Evolutionary conservation across 768 basidiomycete species (phyloP), one percentile per base, ranked within the genome.

Genomic region (Macrolepiota dolichaula): DNA sequence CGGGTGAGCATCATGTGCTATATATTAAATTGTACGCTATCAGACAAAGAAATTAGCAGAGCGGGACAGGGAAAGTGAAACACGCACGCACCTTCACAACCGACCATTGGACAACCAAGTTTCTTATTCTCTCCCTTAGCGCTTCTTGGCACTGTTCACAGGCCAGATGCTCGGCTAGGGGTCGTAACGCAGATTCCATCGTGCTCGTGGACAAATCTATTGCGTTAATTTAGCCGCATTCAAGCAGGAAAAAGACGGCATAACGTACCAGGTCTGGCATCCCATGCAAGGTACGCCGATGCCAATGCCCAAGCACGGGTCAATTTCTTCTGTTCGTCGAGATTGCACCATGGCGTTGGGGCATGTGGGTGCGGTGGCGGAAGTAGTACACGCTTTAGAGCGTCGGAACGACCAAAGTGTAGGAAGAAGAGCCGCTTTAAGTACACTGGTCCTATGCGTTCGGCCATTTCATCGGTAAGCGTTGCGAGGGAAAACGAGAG

Each of bases 281-380:
- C 91, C 91, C 91, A 92, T 10, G 88, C 88, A 6, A 93, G 81
- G 73, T 92, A 92, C 11, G 91, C 91, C 1, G 87, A 85, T 24
- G 91, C 91, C 35, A 93, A 74, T 13, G 91, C 89, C 91, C 91
- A 93, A 4, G 91, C 91, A 49, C 91, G 76, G 11, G 88, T 88
- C 38, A 93, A 68, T 68, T 84, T 89, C 75, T 91, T 92, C 74
- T 92, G 91, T 67, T 91, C 87, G 0, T 79, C 72, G 67, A 88
- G 87, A 70, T 91, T 89, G 65, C 91, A 93, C 22, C 71, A 69
- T 4, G 78, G 67, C 0, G 84, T 91, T 15, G 91, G 88, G n/a
- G 86, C 77, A 69, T 93, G 91, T 2, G 87, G 85, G 57, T 84
- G 83, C 2, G 91, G 91, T 0, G 91, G 91, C 2, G 87, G 83